Conservation (phyloP, 169 alveolate species). For the Eimeria praecox region DNA sequence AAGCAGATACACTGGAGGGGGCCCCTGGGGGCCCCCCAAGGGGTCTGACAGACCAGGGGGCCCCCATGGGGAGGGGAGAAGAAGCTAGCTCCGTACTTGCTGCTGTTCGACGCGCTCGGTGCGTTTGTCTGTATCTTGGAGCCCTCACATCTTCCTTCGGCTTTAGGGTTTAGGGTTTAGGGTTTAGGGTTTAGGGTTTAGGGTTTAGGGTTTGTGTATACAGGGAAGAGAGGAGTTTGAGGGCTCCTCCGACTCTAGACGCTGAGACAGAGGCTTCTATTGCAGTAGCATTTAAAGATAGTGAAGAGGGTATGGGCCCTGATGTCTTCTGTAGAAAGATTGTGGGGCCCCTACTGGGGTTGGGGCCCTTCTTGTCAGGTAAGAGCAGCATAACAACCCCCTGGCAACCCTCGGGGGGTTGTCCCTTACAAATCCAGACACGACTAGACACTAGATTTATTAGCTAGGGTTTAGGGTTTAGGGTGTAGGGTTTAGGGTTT, state of each 20-base stretch:
- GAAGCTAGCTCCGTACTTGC: background rate
- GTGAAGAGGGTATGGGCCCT: background rate
- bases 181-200: conserved; percentile 30
- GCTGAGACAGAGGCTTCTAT: background rate
- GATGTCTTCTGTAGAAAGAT: background rate
- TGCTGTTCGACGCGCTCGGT: background rate
- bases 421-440: too few species aligned
- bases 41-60: too few species aligned
- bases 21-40: background rate
- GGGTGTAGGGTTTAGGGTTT: too few species aligned
- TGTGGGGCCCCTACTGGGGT: conserved; percentile 28
- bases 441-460: too few species aligned
- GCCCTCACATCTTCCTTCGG: background rate
- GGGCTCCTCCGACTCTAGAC: background rate
- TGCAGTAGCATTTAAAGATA: background rate
- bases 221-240: background rate
- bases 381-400: conserved; percentile 30
- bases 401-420: too few species aligned
- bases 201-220: background rate
- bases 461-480: too few species aligned
- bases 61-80: background rate
- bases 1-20: background rate
- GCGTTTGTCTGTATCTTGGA: too few species aligned
- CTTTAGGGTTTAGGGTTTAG: conserved; percentile 27
- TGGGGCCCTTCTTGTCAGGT: conserved; percentile 49